Evolutionary conservation across 441 rosid species (phyloP).

Genomic region (Erodium trifolium): DNA sequence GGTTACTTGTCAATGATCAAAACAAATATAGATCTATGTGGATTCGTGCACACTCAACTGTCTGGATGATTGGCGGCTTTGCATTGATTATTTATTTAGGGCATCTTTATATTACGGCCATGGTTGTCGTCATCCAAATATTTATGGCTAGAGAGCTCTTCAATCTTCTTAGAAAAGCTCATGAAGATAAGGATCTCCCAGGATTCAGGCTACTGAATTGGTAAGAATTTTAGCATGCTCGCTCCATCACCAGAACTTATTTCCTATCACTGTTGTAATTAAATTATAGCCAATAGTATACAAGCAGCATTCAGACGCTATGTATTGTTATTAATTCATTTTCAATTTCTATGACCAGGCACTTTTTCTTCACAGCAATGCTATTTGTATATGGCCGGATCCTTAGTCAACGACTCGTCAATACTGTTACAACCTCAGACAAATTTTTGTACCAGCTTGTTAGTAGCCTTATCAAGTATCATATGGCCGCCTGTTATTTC

Average conservation of each 20-base stretch:
- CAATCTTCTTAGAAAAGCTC: constrained; percentile 61
- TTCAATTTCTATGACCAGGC: constrained; percentile 41
- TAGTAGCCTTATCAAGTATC: constrained; percentile 63
- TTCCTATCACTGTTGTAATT: background rate
- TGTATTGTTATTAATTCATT: constrained; percentile 6
- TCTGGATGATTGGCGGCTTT: constrained; percentile 92
- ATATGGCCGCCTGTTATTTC: constrained; percentile 72
- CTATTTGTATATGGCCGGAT: constrained; percentile 83
- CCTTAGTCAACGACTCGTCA: constrained; percentile 71
- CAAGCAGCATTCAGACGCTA: background rate
- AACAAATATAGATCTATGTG: constrained; percentile 67
- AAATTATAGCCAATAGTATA: background rate
- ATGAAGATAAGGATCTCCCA: constrained; percentile 76
- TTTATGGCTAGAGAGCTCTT: constrained; percentile 80
- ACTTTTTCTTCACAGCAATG: constrained; percentile 92
- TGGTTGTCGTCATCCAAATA: constrained; percentile 80
- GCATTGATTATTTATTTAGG: constrained; percentile 67
- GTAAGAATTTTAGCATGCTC: constrained; percentile 29
- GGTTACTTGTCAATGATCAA: constrained; percentile 54
- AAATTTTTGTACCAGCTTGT: constrained; percentile 62
- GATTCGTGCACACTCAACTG: constrained; percentile 57
- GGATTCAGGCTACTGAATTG: constrained; percentile 85
- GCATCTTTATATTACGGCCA: constrained; percentile 84
- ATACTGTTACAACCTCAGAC: constrained; percentile 56
- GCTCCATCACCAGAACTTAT: background rate